These are phyloP conservation scores for Avena eriantha DNA, from an alignment of 176 grass and related monocot genomes.

Conservation along the genomic window DNA sequence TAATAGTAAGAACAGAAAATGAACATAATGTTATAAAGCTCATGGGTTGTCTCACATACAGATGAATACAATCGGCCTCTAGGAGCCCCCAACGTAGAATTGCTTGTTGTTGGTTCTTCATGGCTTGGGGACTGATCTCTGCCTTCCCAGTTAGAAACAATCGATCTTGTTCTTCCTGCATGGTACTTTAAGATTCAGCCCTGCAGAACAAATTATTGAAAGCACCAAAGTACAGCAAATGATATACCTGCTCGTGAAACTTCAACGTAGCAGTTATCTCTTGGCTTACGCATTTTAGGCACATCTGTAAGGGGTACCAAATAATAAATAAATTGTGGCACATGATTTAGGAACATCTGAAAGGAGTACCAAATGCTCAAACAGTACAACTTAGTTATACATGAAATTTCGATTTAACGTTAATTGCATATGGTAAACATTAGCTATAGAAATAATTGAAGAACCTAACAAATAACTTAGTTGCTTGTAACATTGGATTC, in stretches of 20 bases:
- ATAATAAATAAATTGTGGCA: background rate
- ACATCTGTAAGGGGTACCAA: slow-evolving; percentile 56
- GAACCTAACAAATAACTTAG: slow-evolving; percentile 12
- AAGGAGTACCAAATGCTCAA: slow-evolving; percentile 43
- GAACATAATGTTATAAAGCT: background rate
- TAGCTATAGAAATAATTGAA: slow-evolving; percentile 9
- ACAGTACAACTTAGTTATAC: background rate
- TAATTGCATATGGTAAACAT: background rate
- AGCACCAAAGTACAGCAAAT: slow-evolving; percentile 31
- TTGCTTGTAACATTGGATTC: slow-evolving; percentile 10
- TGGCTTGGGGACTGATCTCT: slow-evolving; percentile 65
- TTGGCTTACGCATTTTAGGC: slow-evolving; percentile 77
- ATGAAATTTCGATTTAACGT: background rate
- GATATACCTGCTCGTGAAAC: slow-evolving; percentile 88
- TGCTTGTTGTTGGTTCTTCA: slow-evolving; percentile 73
- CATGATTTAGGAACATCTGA: slow-evolving; percentile 67
- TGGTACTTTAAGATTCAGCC: slow-evolving; percentile 42
- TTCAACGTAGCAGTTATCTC: slow-evolving; percentile 77
- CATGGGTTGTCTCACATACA: slow-evolving; percentile 54
- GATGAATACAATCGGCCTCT: slow-evolving; percentile 59
- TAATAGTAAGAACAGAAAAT: slow-evolving; percentile 20
- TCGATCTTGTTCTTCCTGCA: slow-evolving; percentile 77
- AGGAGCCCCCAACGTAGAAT: slow-evolving; percentile 40
- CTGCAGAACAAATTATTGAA: slow-evolving; percentile 34
- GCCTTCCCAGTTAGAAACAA: slow-evolving; percentile 75